Conservation (phyloP, 441 rosid genomes). For the Mallotus repandus region DNA sequence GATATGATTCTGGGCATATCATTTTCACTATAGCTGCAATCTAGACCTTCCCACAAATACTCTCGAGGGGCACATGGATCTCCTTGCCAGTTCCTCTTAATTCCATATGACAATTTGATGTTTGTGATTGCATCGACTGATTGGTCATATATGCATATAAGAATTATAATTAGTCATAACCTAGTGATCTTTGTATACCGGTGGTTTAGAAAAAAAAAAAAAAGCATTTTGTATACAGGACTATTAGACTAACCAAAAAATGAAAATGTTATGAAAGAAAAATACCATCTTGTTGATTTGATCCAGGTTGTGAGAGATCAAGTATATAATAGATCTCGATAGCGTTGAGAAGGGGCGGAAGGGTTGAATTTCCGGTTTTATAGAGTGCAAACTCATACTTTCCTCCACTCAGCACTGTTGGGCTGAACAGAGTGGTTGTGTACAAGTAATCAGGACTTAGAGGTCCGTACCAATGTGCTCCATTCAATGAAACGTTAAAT, state of each 20-base stretch:
- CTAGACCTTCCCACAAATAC: conserved; percentile 40
- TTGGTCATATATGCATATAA: background rate
- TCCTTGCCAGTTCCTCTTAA: conserved; percentile 46
- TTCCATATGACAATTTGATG: conserved; percentile 30
- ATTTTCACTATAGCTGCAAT: conserved; percentile 28
- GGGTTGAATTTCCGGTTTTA: conserved; percentile 21
- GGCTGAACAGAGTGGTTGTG: conserved; percentile 10
- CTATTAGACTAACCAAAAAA: background rate
- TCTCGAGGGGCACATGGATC: conserved; percentile 41
- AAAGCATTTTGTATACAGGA: no score
- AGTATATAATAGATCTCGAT: conserved; percentile 25
- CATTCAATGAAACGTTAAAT: conserved; percentile 32
- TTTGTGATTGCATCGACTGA: conserved; percentile 36
- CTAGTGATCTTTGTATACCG: no score
- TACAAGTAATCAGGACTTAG: conserved; percentile 18
- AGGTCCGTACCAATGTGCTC: conserved; percentile 11
- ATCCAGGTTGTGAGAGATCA: conserved; percentile 14
- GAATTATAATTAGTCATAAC: no score
- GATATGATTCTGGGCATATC: conserved; percentile 33
- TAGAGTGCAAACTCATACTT: background rate
- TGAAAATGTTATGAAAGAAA: background rate
- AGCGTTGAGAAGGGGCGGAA: conserved; percentile 40
- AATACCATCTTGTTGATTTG: conserved; percentile 35
- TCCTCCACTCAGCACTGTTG: conserved; percentile 4
- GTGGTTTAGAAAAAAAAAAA: no score